Percentiles rank a stretch among this genome's conserved stretches.
Evolutionary conservation across 1,284 basidiomycete genomes (phyloP).

Genomic region (Cutaneotrichosporon mucoides): DNA sequence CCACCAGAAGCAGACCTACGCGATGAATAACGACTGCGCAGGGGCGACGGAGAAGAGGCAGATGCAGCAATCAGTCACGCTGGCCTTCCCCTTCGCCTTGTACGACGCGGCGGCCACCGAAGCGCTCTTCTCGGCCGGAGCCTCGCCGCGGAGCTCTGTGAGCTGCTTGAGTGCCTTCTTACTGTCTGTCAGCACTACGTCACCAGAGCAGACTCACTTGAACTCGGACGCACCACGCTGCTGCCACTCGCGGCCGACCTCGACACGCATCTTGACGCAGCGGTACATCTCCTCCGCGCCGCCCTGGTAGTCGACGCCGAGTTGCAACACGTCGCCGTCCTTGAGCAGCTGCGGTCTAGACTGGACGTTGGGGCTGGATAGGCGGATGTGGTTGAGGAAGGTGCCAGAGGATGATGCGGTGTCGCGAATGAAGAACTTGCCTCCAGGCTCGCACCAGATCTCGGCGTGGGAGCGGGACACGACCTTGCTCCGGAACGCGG

Average conservation of each 20-base stretch:
- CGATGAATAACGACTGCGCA: constrained; percentile 94
- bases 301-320: constrained; percentile 97
- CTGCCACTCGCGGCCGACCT: constrained; percentile 84
- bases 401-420: constrained; percentile 89
- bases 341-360: constrained; percentile 73
- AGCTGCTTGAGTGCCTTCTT: constrained; percentile 46
- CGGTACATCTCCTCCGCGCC: constrained; percentile 97
- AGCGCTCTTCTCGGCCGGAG: constrained; percentile 5
- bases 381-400: constrained; percentile 90
- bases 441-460: constrained; percentile 69
- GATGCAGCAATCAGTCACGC: constrained; percentile 85
- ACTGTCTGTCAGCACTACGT: constrained; percentile 17
- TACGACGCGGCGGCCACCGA: constrained; percentile 17
- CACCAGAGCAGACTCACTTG: constrained; percentile 64
- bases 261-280: constrained; percentile 93
- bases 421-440: constrained; percentile 81
- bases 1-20: constrained; percentile 44
- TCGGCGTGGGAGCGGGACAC: constrained; percentile 93
- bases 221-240: constrained; percentile 83
- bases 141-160: constrained; percentile 36
- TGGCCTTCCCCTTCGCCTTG: constrained; percentile 30
- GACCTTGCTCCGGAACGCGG: constrained; percentile 95
- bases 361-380: constrained; percentile 78
- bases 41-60: constrained; percentile 94
- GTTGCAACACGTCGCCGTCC: constrained; percentile 92